Evolutionary conservation across 495 filamentous ascomycete genomes (phyloP).

Genomic region (Xylaria grammica): DNA sequence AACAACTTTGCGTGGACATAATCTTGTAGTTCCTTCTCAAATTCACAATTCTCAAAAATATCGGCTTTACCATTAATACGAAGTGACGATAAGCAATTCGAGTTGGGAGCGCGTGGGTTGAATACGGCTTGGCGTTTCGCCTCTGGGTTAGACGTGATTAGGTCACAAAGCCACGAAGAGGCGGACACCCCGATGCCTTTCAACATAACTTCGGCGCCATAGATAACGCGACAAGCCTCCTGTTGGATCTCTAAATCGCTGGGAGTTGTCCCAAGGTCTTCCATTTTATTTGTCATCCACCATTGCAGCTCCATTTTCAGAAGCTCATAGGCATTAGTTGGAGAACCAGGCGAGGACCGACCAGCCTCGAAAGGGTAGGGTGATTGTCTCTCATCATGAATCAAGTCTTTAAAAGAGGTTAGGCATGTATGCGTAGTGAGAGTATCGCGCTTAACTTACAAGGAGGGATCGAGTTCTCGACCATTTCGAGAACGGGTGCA

Average conservation of each 20-base stretch:
- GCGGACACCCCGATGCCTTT: conserved; percentile 31
- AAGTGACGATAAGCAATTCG: conserved; percentile 42
- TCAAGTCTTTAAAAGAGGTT: conserved; percentile 48
- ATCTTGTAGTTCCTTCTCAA: conserved; percentile 53
- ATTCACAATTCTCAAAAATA: conserved; percentile 53
- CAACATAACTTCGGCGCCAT: conserved; percentile 43
- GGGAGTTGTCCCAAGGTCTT: conserved; percentile 35
- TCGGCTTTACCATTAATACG: conserved; percentile 53
- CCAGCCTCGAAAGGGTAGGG: conserved; percentile 52
- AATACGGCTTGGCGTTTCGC: conserved; percentile 42
- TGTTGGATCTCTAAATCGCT: conserved; percentile 51
- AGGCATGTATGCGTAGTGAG: conserved; percentile 28
- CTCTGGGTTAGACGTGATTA: conserved; percentile 50
- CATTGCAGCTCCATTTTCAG: conserved; percentile 55
- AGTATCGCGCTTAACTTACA: conserved; percentile 44
- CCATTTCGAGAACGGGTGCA: conserved; percentile 56
- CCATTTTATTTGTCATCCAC: conserved; percentile 41
- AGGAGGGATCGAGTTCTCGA: conserved; percentile 71
- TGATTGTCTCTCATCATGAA: conserved; percentile 61
- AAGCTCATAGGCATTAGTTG: conserved; percentile 57
- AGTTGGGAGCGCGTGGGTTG: conserved; percentile 36
- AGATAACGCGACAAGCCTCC: conserved; percentile 50
- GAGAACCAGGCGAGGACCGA: conserved; percentile 34
- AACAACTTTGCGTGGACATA: conserved; percentile 54
- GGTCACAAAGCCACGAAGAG: conserved; percentile 59